Base-by-base conservation (phyloP, 208 protist species). In the Acanthamoeba triangularis region DNA sequence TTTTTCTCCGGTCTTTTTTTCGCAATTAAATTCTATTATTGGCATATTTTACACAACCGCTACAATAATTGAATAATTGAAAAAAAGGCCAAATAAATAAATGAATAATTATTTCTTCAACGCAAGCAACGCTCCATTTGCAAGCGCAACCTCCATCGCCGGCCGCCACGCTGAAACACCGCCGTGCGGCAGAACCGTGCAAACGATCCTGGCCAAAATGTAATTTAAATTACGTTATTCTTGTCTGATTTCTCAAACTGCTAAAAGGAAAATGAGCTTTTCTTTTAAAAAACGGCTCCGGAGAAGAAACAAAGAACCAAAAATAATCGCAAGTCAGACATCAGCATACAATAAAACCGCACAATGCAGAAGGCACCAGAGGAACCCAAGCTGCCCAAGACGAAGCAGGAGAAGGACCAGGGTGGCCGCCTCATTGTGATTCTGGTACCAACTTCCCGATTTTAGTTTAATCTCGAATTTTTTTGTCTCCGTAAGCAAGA, bases 341-440 rank as follows among this genome's bases (percentile, higher is more conserved):
- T 37, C 33, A n/a, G 20, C 65, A 6, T 8, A 56, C 41, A 13
- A 14, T 1, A 52, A 59, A 54, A 78, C 37, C 0, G 54, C 54
- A 47, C 69, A 78, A 44, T 44, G 35, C 13, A 41, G 44, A 25
- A 59, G 85, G 54, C 54, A 30, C 85, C 90, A 61, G 72, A 94
- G 28, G 90, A 94, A 82, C 90, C 90, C 18, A 94, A 82, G 72
- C 18, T 94, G 59, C 90, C 90, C 18, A 94, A 94, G 49, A 94
- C 90, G n/a, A 78, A 84, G 63, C 49, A 54, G 52, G 90, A 94
- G 67, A 94, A 82, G 69, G 72, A 84, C 25, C 30, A 54, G 63
- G 90, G 90, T 30, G 90, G 90, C 13, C 90, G 90, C 18, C 69
- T 94, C 8, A 94, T 94, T 33, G 90, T 94, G n/a, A 82, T 94